phyloP scores from a whole-genome alignment of 805 yeast species.

The Zygosaccharomyces rouxii region DNA sequence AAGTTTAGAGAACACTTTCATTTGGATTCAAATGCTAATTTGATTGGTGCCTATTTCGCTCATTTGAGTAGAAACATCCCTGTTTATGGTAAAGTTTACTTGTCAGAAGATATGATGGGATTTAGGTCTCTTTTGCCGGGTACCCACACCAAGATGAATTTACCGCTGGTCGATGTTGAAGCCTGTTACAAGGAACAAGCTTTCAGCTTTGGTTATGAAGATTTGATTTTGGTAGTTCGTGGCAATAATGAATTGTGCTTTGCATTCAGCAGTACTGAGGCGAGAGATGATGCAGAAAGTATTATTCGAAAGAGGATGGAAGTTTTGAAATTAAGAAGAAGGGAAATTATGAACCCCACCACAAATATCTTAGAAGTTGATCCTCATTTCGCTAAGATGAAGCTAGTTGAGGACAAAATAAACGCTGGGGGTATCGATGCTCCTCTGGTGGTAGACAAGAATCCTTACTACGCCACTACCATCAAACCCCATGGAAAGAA shows the following conservation, averaged over 20 bases:
- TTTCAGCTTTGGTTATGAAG: conserved; percentile 63
- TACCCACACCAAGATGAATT: conserved; percentile 69
- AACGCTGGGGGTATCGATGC: conserved; percentile 58
- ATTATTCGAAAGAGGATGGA: conserved; percentile 51
- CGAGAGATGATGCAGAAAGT: conserved; percentile 69
- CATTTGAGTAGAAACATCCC: conserved; percentile 71
- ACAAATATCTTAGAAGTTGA: conserved; percentile 20
- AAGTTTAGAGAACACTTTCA: conserved; percentile 66
- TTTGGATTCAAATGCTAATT: conserved; percentile 44
- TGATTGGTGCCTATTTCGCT: conserved; percentile 66
- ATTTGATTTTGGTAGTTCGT: conserved; percentile 61
- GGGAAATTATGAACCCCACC: conserved; percentile 5
- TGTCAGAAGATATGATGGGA: conserved; percentile 67
- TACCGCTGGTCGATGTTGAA: conserved; percentile 73
- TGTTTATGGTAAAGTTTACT: conserved; percentile 74
- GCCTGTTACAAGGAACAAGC: conserved; percentile 65
- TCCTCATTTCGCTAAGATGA: conserved; percentile 53
- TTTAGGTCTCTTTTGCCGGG: conserved; percentile 80
- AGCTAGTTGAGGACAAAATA: conserved; percentile 63
- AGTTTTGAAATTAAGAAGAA: conserved; percentile 25
- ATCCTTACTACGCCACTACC: conserved; percentile 49
- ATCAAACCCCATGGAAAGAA: conserved; percentile 49
- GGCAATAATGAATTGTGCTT: conserved; percentile 75
- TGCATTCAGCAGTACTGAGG: conserved; percentile 61
- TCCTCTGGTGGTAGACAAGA: conserved; percentile 66